A percentile compares a stretch with the other conserved stretches of the same genome.
Evolutionary conservation across 2,329 filamentous ascomycete genomes (phyloP).

Genomic region (Exophiala viscosa): DNA sequence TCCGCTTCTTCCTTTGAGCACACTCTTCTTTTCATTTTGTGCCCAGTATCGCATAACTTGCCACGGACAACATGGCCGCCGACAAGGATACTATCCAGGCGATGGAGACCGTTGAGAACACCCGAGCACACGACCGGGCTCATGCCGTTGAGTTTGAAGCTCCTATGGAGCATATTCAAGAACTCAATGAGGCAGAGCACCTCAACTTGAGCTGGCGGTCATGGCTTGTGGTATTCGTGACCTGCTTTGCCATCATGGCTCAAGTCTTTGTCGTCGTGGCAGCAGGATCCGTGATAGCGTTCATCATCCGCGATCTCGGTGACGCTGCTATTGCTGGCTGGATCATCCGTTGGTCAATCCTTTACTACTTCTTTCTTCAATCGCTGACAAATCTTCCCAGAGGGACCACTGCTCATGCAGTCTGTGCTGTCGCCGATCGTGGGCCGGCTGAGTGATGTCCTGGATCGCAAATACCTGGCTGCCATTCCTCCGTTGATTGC

Average conservation of each 20-base stretch:
- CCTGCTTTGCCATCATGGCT: conserved; percentile 52
- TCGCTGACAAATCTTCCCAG: conserved; percentile 4
- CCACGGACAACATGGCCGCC: conserved; percentile 10
- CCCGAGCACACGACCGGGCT: conserved; percentile 6
- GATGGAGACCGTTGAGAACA: conserved; percentile 19
- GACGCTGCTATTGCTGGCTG: conserved; percentile 50
- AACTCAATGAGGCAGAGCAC: conserved; percentile 33
- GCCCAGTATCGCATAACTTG: background rate
- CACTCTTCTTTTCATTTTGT: background rate
- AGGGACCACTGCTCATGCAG: conserved; percentile 58
- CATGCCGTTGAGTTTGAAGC: conserved; percentile 20
- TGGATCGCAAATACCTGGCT: conserved; percentile 54
- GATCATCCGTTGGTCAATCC: conserved; percentile 46
- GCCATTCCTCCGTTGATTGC: conserved; percentile 52
- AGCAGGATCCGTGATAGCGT: conserved; percentile 54
- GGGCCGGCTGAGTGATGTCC: conserved; percentile 55
- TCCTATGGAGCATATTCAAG: conserved; percentile 20
- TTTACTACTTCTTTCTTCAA: background rate
- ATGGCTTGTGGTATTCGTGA: conserved; percentile 51
- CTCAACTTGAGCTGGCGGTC: conserved; percentile 54
- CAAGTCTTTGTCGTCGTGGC: conserved; percentile 56
- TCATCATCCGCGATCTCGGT: conserved; percentile 54
- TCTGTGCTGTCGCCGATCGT: conserved; percentile 55
- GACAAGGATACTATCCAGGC: conserved; percentile 17
- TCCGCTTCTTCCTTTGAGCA: background rate